phyloP scores from a whole-genome alignment of 495 filamentous ascomycete genomes.

The Cladorrhinum samala region DNA sequence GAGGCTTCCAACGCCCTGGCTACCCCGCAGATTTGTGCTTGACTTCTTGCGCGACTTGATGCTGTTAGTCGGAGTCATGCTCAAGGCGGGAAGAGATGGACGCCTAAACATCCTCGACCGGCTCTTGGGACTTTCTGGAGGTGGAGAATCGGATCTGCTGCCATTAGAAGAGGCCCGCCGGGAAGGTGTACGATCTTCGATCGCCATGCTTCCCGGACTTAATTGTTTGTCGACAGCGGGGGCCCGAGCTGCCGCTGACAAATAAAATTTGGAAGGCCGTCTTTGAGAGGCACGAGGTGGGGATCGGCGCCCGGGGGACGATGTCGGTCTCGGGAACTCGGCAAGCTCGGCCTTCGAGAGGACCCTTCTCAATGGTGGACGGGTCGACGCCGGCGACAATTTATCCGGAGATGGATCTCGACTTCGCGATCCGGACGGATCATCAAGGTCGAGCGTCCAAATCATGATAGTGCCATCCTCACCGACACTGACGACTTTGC shows the following conservation, averaged over 20 bases:
- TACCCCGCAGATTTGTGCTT: conserved; percentile 15
- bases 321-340: conserved; percentile 62
- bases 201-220: conserved; percentile 24
- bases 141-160: conserved; percentile 39
- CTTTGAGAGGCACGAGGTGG: conserved; percentile 54
- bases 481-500: conserved; percentile 65
- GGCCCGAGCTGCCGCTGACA: conserved; percentile 27
- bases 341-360: conserved; percentile 72
- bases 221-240: conserved; percentile 25
- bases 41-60: conserved; percentile 37
- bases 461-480: conserved; percentile 84
- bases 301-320: conserved; percentile 53
- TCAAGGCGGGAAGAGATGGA: conserved; percentile 54
- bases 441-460: conserved; percentile 56
- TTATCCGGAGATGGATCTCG: conserved; percentile 49
- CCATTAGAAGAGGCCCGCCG: conserved; percentile 32
- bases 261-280: conserved; percentile 34
- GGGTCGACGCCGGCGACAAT: conserved; percentile 44
- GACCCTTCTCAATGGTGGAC: conserved; percentile 64
- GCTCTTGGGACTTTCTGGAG: conserved; percentile 39
- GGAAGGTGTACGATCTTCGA: conserved; percentile 35
- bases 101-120: conserved; percentile 36
- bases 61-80: conserved; percentile 46
- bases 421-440: conserved; percentile 24
- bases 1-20: conserved; percentile 55